Conservation (phyloP, 768 basidiomycete species). For the Calocybe indica region DNA sequence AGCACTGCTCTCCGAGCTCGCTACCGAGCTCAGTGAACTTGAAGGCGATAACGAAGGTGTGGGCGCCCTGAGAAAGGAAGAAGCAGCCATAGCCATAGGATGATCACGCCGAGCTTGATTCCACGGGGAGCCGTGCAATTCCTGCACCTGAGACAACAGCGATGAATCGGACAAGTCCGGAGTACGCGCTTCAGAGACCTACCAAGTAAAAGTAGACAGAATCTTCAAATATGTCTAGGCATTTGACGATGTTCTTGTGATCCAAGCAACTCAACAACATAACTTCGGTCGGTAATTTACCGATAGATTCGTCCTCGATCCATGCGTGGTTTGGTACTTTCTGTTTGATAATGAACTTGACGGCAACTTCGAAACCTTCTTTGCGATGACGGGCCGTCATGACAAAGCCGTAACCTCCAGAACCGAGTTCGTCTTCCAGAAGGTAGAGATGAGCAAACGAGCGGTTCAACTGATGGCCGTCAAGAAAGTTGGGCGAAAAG, state of each 20-base stretch:
- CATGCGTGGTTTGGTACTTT: constrained; percentile 52
- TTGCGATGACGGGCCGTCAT: constrained; percentile 71
- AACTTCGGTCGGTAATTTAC: constrained; percentile 76
- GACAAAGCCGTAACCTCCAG: constrained; percentile 94
- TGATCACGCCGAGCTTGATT: constrained; percentile 32
- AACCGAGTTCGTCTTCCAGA: constrained; percentile 76
- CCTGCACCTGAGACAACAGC: constrained; percentile 60
- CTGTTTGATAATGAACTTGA: constrained; percentile 93
- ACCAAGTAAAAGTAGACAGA: constrained; percentile 83
- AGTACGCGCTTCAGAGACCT: constrained; percentile 18
- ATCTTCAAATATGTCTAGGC: constrained; percentile 83
- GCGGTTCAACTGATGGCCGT: constrained; percentile 51
- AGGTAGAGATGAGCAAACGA: constrained; percentile 55
- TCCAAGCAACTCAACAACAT: constrained; percentile 66
- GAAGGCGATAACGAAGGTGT: constrained; percentile 58
- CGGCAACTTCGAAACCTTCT: constrained; percentile 69
- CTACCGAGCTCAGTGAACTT: constrained; percentile 39
- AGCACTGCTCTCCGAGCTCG: constrained; percentile 36
- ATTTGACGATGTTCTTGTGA: constrained; percentile 80
- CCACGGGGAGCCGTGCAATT: constrained; percentile 93
- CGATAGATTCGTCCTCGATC: constrained; percentile 56
- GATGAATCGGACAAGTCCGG: constrained; percentile 1
- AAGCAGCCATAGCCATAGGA: constrained; percentile 12
- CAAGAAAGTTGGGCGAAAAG: constrained; percentile 46
- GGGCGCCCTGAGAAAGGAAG: constrained; percentile 20